Evolutionary conservation across 2,329 filamentous ascomycete genomes (phyloP).

Genomic region (Thielaviopsis punctulata): DNA sequence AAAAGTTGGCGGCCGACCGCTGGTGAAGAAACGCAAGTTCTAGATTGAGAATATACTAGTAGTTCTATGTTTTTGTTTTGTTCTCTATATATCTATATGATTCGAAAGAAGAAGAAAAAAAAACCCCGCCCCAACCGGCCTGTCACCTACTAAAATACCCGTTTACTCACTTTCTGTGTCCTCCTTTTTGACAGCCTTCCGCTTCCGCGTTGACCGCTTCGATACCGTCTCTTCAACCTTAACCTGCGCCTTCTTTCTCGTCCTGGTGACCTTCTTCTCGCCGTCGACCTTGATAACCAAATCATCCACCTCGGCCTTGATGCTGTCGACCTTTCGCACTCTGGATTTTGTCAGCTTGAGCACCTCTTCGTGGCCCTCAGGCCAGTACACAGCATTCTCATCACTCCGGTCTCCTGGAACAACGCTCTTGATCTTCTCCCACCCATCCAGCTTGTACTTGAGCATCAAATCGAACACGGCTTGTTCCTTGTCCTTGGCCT

Average conservation of each 20-base stretch:
- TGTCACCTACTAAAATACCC: background rate
- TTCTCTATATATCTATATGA: too few relatives aligned
- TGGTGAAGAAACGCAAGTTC: slow-evolving; percentile 11
- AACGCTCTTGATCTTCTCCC: slow-evolving; percentile 57
- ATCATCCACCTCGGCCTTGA: slow-evolving; percentile 19
- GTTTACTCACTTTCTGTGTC: background rate
- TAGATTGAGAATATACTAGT: background rate
- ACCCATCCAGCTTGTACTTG: slow-evolving; percentile 68
- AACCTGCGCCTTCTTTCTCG: background rate
- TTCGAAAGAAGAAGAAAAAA: too few relatives aligned
- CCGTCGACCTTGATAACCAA: background rate
- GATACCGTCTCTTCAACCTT: background rate
- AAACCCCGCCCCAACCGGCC: too few relatives aligned
- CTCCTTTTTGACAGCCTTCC: background rate
- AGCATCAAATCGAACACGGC: slow-evolving; percentile 90
- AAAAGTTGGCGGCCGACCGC: slow-evolving; percentile 4
- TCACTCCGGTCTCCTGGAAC: slow-evolving; percentile 39
- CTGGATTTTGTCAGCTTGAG: slow-evolving; percentile 62
- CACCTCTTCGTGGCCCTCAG: slow-evolving; percentile 79
- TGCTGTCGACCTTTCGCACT: slow-evolving; percentile 28
- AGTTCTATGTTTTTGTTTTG: slow-evolving; percentile 14
- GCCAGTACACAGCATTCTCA: slow-evolving; percentile 38
- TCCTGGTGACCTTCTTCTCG: background rate
- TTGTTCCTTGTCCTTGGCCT: slow-evolving; percentile 96
- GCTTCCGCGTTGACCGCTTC: background rate